Evolutionary conservation across 2,329 filamentous ascomycete genomes (phyloP), one percentile per base, ranked within the genome.

Genomic region (Ophiosphaerella korrae): DNA sequence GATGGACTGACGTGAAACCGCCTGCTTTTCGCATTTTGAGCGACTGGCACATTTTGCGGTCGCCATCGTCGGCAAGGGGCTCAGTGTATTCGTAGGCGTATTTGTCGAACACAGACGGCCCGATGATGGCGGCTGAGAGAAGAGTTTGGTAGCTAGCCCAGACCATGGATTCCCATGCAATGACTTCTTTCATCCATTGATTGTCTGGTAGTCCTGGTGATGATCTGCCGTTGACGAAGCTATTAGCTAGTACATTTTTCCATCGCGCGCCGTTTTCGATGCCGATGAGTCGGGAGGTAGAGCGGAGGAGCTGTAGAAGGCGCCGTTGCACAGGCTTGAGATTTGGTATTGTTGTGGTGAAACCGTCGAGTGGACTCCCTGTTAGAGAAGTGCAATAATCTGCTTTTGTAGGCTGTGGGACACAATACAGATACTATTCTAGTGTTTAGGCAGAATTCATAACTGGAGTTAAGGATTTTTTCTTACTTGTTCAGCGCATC

Each of bases 1-100:
- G 8, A n/a, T 11, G n/a, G 5, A 48, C 58, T 52, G 41, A 62
- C 50, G 55, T 60, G 13, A 66, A 58, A 2, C 50, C 45, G 18
- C 61, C 62, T 4, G 60, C 36, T 13, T 60, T 62, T 3, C 48
- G 32, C 62, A 66, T 62, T 42, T 51, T 53, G 6, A 57, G 51
- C 18, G 47, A 40, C 2, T 29, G 12, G 16, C 60, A 66, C 2
- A 66, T 46, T 7, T 47, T 12, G 32, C 49, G 48, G 5, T 66
- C 62, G 1, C 47, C 42, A 12, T 49, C 36, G 35, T 41, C 16
- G 37, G 52, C 6, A 34, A 40, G 9, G 11, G 55, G 1, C 11
- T 24, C 32, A 14, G 46, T 35, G n/a, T 45, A 31, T 3, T 42
- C 24, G 9, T 42, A 23, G 14, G 44, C 32, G 7, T 38, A 29